These are phyloP conservation scores for Trichophyton equinum DNA, from an alignment of 2,329 filamentous ascomycete genomes.

Conservation along the genomic window DNA sequence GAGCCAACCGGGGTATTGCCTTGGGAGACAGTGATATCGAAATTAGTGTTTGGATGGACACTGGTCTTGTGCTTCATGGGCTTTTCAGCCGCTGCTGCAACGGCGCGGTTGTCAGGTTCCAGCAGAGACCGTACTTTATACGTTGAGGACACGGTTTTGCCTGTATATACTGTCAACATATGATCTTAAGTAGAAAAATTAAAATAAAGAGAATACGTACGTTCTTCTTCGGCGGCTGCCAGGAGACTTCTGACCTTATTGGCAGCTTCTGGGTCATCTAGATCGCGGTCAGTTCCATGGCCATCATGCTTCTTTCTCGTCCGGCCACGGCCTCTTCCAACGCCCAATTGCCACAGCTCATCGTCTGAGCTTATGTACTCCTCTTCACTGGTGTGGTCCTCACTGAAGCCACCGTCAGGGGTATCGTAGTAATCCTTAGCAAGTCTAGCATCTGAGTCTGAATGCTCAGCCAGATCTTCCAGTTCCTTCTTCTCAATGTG, in stretches of 20 bases:
- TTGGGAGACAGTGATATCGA: constrained; percentile 55
- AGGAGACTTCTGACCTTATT: constrained; percentile 48
- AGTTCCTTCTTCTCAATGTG: constrained; percentile 34
- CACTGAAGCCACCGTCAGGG: constrained; percentile 48
- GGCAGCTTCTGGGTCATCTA: constrained; percentile 23
- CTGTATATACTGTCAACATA: constrained; percentile 21
- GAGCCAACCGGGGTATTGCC: constrained; percentile 57
- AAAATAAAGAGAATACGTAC: constrained; percentile 38
- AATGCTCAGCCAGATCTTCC: constrained; percentile 28
- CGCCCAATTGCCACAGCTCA: constrained; percentile 40
- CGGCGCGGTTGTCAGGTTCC: constrained; percentile 48
- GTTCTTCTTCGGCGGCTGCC: constrained; percentile 65
- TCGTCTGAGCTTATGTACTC: constrained; percentile 48
- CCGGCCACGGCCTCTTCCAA: constrained; percentile 28
- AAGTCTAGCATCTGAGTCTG: constrained; percentile 44
- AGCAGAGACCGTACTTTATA: constrained; percentile 54
- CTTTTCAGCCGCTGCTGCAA: constrained; percentile 50
- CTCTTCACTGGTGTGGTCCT: constrained; percentile 29
- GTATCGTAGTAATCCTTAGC: constrained; percentile 59
- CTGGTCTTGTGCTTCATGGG: constrained; percentile 35
- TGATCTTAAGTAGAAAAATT: neutral
- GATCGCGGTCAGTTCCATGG: constrained; percentile 9
- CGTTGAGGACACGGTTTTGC: constrained; percentile 42
- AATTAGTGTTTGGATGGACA: constrained; percentile 74
- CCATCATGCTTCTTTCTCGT: constrained; percentile 19